phyloP scores from a whole-genome alignment of 139 green algal genomes.

The Chlamydomonas sp. region DNA sequence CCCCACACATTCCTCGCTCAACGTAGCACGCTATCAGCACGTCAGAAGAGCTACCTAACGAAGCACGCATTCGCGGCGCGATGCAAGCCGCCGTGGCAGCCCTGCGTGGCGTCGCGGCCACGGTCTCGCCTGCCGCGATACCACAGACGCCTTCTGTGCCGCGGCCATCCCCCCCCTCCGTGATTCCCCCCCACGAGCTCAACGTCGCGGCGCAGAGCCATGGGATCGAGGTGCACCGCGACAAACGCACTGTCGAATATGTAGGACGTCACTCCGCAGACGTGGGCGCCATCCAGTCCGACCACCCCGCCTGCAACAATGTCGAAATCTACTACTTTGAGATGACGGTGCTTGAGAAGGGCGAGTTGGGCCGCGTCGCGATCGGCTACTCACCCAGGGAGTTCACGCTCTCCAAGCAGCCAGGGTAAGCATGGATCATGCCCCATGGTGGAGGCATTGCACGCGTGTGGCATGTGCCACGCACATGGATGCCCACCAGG shows the following conservation, averaged over 20 bases:
- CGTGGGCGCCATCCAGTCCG: constrained; percentile 56
- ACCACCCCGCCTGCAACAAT: constrained; percentile 53
- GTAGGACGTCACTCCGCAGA: constrained; percentile 59
- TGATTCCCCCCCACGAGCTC: constrained; percentile 23
- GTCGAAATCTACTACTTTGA: constrained; percentile 80
- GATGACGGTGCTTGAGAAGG: constrained; percentile 54
- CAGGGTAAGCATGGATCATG: constrained; percentile 48
- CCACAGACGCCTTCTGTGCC: no score
- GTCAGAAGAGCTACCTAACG: no score
- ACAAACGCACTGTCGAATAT: constrained; percentile 70
- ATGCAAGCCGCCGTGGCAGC: no score
- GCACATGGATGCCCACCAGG: neutral
- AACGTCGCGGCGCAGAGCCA: constrained; percentile 10
- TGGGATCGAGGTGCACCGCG: constrained; percentile 58
- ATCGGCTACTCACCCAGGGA: constrained; percentile 65
- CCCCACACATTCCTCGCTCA: no score
- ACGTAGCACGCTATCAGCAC: no score
- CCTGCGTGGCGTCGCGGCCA: no score
- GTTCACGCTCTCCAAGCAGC: constrained; percentile 71
- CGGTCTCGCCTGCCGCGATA: no score
- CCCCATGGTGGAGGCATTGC: neutral
- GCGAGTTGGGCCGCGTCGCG: constrained; percentile 49
- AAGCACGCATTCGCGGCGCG: no score
- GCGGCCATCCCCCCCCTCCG: no score
- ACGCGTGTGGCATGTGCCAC: neutral